Evolutionary conservation across 1,139 yeast species (phyloP), one percentile per base, ranked within the genome.

Genomic region (Candida smagusa): DNA sequence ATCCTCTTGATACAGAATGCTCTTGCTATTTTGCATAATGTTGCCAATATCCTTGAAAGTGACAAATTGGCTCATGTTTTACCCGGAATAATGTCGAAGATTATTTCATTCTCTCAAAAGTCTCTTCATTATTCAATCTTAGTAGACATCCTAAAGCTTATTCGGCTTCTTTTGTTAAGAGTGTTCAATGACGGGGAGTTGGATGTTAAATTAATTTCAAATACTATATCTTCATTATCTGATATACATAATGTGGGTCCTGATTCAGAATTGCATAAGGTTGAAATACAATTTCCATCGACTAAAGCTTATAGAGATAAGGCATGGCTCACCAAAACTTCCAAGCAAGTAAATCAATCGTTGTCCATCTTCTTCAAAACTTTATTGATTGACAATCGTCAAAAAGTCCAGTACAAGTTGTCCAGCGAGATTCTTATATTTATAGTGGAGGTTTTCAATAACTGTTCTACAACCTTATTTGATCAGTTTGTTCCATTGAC

Each of bases 271-370:
- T 16, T 5, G 19, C 3, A 22, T 12, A 24, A 26, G 22, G 35
- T 22, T 3, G 16, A 21, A 12, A 31, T 22, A n/a, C 31, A 31
- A 6, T 25, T 26, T 19, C 22, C 31, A 2, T 27, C 29, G 4
- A 11, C 19, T 25, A 28, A 9, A 31, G 26, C 6, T 23, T 77
- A 72, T 43, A 64, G 89, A 46, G 70, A 79, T 2, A 59, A 63
- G 9, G 54, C 76, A 7, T 86, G 95, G 95, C 57, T 84, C 13
- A 63, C 54, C 12, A 87, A 82, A 0, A 81, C 90, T 0, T 66
- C 83, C 2, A 63, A 65, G 24, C 92, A 86, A 50, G 66, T 85
- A 19, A 74, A 71, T 35, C 53, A 70, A 5, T 68, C 79, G 2
- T 57, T 80, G 27, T 46, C 65, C 2, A 50, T 58, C 5, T 53